A percentile compares a stretch with the other conserved stretches of the same genome.
These are phyloP conservation scores for Thelonectria discophora DNA, from an alignment of 2,329 filamentous ascomycete genomes.

Conservation along the genomic window DNA sequence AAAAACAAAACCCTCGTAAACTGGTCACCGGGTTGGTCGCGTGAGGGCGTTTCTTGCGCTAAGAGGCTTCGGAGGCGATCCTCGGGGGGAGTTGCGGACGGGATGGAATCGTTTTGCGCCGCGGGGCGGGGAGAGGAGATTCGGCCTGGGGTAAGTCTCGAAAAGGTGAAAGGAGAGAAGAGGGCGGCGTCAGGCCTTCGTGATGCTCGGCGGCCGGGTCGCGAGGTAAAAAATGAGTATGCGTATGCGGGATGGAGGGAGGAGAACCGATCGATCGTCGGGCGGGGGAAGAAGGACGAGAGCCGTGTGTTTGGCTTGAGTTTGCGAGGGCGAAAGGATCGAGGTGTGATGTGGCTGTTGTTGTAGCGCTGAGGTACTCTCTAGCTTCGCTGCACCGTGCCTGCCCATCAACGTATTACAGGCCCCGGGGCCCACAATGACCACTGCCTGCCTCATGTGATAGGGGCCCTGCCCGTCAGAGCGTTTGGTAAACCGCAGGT, in stretches of 20 bases:
- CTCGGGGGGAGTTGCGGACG: constrained; percentile 9
- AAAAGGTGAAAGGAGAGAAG: constrained; percentile 6
- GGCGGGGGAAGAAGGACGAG: constrained; percentile 22
- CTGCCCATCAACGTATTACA: constrained; percentile 4
- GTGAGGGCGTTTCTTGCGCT: constrained; percentile 29
- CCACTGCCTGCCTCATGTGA: constrained; percentile 5
- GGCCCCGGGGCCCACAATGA: background rate
- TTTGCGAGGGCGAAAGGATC: constrained; percentile 26
- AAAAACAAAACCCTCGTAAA: constrained; percentile 41
- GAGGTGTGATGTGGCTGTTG: constrained; percentile 30
- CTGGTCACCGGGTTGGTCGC: constrained; percentile 37
- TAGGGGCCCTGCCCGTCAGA: background rate
- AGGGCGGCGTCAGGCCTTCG: background rate
- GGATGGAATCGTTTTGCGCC: constrained; percentile 24
- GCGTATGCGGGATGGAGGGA: constrained; percentile 9
- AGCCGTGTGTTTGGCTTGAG: constrained; percentile 20
- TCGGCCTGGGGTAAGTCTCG: constrained; percentile 19
- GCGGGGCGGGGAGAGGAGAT: constrained; percentile 22
- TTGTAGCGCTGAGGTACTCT: constrained; percentile 31
- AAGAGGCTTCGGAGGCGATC: constrained; percentile 25
- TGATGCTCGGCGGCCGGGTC: constrained; percentile 1
- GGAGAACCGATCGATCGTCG: constrained; percentile 23
- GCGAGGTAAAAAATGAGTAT: constrained; percentile 3
- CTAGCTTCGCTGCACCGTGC: constrained; percentile 36
- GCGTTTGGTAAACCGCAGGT: background rate